Evolutionary conservation across 768 basidiomycete genomes (phyloP), one percentile per base, ranked within the genome.

Genomic region (Nidularia pulvinata): DNA sequence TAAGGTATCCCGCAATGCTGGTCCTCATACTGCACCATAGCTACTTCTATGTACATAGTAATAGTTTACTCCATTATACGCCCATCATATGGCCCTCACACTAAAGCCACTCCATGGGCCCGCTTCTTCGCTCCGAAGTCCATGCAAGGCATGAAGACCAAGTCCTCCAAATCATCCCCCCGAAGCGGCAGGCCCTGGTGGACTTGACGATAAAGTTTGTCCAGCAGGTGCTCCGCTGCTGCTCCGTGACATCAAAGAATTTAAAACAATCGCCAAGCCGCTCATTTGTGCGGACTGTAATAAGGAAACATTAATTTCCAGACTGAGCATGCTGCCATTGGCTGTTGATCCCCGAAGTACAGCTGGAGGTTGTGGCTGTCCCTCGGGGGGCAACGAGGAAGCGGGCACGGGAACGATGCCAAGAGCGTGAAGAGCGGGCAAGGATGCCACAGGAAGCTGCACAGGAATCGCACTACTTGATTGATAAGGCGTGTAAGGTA

Each of bases 271-370:
- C 16, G 88, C 88, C 58, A 91, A 60, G 11, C 89, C 88, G 62
- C 79, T 88, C 84, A 89, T 86, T 61, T 93, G 91, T n/a, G 81
- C 73, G 14, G 83, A 76, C 65, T 90, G 86, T 51, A 93, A 73
- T 16, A 86, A 68, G 13, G 85, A 84, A 32, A 91, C 83, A 55
- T 92, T 91, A 63, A 93, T 88, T 57, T 93, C 91, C 51, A 93
- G 70, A 63, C 79, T 88, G 54, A 91, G 67, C 76, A 87, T 84
- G 16, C 81, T 79, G 10, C 89, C 89, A 61, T 89, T 85, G 6
- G 83, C 80, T 2, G 84, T 83, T 1, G 87, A 85, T 32, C 88
- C 85, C 37, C 85, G 81, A 48, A 92, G 73, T 13, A 93, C 80
- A n/a, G 88, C 90, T n/a, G 86, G 78, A 0, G 89, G 87, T 59